Evolutionary conservation across 2,329 filamentous ascomycete genomes (phyloP), one percentile per base, ranked within the genome.

Genomic region (Colletotrichum sp.): DNA sequence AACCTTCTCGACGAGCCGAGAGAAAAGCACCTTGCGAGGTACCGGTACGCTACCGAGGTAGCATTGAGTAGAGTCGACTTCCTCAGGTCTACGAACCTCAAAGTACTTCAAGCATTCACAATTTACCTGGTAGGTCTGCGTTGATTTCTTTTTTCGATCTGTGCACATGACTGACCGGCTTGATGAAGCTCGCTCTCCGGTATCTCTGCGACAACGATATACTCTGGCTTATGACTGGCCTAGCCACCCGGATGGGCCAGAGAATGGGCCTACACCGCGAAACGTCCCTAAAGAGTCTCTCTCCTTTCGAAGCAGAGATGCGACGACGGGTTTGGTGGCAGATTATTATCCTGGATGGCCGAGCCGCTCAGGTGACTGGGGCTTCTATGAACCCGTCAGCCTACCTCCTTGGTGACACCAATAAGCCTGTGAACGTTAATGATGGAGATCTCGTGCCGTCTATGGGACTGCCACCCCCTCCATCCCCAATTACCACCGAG

Each of bases 261-360:
- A 92, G 92, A 80, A 92, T 94, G 87, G 92, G 92, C 2, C 86
- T 94, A 63, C 91, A 93, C 75, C 88, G 90, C 12, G 92, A 94
- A 75, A 92, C 91, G 39, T 88, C 89, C 74, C 81, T 84, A 24
- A 84, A 92, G 8, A 88, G 88, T 1, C 85, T 93, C 3, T 86
- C 89, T 0, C 90, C 91, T 0, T 93, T 93, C 78, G 92, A 94
- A 78, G 89, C 90, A 3, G 92, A 94, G 80, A 93, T 94, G 87
- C 89, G 92, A 15, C 86, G 92, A 49, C 87, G 92, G 4, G 86
- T 94, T 39, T 94, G 92, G 92, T 93, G 91, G 91, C 89, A 91
- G 79, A 88, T 93, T 39, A 86, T 91, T 68, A 84, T 92, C 65
- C 86, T 91, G 63, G 91, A 93, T 77, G 85, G 88, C 64, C 89